Percentiles rank a stretch among this genome's conserved stretches.
Conservation (phyloP, 192 early-diverging fungal genomes). For the Coemansia sp. region DNA sequence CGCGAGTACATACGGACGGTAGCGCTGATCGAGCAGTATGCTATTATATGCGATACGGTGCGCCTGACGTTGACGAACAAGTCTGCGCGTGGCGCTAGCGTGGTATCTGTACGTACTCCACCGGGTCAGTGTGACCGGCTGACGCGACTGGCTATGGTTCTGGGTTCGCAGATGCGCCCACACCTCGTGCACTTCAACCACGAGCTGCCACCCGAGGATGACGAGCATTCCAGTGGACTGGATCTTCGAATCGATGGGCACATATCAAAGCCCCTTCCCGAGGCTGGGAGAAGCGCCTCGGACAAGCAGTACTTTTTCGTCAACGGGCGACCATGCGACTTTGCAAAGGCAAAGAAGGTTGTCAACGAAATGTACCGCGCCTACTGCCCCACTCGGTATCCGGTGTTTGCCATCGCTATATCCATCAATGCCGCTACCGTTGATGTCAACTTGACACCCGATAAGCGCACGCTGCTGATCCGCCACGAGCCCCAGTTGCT, state of each 20-base stretch:
- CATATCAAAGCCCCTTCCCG: slow-evolving; percentile 65
- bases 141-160: slow-evolving; percentile 64
- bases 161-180: slow-evolving; percentile 63
- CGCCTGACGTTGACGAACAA: slow-evolving; percentile 68
- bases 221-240: not conserved
- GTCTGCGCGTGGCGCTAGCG: slow-evolving; percentile 45
- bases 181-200: slow-evolving; percentile 19
- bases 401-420: slow-evolving; percentile 74
- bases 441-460: slow-evolving; percentile 94
- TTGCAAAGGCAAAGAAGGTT: slow-evolving; percentile 73
- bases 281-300: slow-evolving; percentile 66
- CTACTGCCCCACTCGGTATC: slow-evolving; percentile 73
- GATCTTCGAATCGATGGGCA: slow-evolving; percentile 40
- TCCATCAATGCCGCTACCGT: slow-evolving; percentile 42
- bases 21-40: slow-evolving; percentile 80
- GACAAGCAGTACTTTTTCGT: slow-evolving; percentile 90
- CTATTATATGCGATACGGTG: slow-evolving; percentile 68
- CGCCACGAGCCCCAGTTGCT: slow-evolving; percentile 64
- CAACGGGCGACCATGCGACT: slow-evolving; percentile 84
- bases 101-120: slow-evolving; percentile 14
- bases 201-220: not conserved
- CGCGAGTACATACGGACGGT: slow-evolving; percentile 79
- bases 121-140: slow-evolving; percentile 19
- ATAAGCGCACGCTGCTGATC: slow-evolving; percentile 89
- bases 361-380: slow-evolving; percentile 82